phyloP scores from a whole-genome alignment of 2,329 filamentous ascomycete species.

The Rutstroemia sp. region DNA sequence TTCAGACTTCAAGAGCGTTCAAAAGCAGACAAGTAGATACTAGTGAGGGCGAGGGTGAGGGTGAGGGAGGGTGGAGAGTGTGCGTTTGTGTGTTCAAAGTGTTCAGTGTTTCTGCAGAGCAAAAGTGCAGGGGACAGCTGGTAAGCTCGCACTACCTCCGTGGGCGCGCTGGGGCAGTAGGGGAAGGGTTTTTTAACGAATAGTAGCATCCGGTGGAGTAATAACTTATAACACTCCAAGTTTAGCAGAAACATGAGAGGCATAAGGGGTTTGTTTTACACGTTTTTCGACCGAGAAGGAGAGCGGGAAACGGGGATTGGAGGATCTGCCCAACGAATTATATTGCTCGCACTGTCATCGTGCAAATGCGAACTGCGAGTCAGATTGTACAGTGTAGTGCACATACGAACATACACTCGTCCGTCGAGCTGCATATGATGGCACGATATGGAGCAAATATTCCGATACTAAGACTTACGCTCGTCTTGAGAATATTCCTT shows the following conservation, averaged over 20 bases:
- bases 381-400: neutral
- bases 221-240: no score
- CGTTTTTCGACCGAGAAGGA: neutral
- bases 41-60: neutral
- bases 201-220: conserved; percentile 2
- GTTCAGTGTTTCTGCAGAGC: neutral
- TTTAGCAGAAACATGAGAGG: neutral
- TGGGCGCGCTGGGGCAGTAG: no score
- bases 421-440: no score
- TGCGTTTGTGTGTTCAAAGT: neutral
- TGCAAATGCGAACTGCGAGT: neutral
- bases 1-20: no score
- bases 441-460: no score
- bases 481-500: no score
- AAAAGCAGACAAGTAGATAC: neutral
- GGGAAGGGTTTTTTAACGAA: neutral
- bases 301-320: neutral
- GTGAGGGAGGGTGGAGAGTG: neutral
- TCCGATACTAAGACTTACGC: no score
- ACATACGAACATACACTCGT: neutral
- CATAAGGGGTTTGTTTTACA: conserved; percentile 4
- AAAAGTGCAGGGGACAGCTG: no score
- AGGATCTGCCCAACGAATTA: neutral
- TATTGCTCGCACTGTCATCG: neutral
- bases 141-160: no score